phyloP scores from a whole-genome alignment of 345 rosid genomes.

The Gossypium longicalyx region DNA sequence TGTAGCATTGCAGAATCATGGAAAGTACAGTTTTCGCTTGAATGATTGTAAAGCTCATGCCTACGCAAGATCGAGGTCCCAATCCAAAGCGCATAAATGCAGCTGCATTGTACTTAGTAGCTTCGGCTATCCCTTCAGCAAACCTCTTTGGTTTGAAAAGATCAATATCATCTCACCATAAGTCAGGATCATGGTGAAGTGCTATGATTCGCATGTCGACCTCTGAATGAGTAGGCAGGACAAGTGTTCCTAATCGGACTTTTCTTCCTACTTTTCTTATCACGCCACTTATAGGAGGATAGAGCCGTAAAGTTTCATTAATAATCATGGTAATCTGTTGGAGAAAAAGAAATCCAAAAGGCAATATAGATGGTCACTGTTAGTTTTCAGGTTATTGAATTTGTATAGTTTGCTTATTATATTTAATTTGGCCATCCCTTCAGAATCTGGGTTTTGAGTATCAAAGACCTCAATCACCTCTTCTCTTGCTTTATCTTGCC shows the following conservation, averaged over 20 bases:
- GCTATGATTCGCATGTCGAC: background rate
- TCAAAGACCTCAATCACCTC: background rate
- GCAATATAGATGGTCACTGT: too few relatives aligned
- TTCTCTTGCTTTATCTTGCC: background rate
- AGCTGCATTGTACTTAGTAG: background rate
- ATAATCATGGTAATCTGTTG: background rate
- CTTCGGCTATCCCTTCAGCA: background rate
- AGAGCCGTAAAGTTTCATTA: background rate
- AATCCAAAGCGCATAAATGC: background rate
- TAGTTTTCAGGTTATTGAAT: too few relatives aligned
- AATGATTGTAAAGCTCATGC: background rate
- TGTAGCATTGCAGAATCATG: background rate
- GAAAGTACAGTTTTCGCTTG: background rate
- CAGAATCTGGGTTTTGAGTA: background rate
- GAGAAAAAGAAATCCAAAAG: too few relatives aligned
- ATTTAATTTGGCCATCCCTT: background rate
- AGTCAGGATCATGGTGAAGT: background rate
- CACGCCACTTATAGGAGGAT: background rate
- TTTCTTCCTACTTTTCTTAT: background rate
- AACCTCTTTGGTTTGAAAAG: background rate
- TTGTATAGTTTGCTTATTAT: background rate
- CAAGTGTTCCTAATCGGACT: background rate
- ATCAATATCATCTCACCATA: background rate
- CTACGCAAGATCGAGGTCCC: background rate
- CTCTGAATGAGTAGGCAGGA: background rate